Base-by-base conservation (phyloP, 2,329 filamentous ascomycete genomes). In the Periconia sp. region DNA sequence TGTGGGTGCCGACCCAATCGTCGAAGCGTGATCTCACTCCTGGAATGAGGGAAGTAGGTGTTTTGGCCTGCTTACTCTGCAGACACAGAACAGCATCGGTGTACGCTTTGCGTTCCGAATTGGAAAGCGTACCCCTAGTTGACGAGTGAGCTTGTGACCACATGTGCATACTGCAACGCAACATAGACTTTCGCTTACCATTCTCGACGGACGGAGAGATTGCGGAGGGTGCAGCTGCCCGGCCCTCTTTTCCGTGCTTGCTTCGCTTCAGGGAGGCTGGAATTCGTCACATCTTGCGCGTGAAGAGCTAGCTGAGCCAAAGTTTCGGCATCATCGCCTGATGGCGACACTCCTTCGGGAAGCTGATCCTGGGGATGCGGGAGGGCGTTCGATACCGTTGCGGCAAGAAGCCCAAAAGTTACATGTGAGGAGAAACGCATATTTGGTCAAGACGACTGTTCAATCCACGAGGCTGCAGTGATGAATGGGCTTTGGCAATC, bases 401-500 rank as follows among this genome's bases (percentile, higher is more conserved):
- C 59, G n/a, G 59, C 61, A 15, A 64, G 49, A n/a, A 70, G 46
- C 47, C 60, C 57, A 14, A 69, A 49, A 27, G 63, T 57, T n/a
- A 63, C 46, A 31, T 57, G 53, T n/a, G 56, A 57, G 50, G 23
- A 63, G 56, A 70, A 58, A 46, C 62, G 63, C 67, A 70, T 70
- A 13, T 57, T 64, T 51, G 15, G 20, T 35, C 11, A 42, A 17
- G 17, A 37, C 11, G 33, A 37, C 3, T 37, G 15, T 11, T n/a
- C 33, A n/a, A 37, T 37, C 5, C 33, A 37, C 11, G 33, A 37
- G 6, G 33, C 11, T 37, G 11, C 11, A 37, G 15, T 37, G 33
- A 13, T 14, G 15, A 5, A 37, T 37, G 33, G n/a, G 33, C 33
- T 13, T 37, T 37, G 5, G 13, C 33, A n/a, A n/a, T n/a, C 13